Evolutionary conservation across 495 filamentous ascomycete species (phyloP).

Genomic region (Xylaria curta): DNA sequence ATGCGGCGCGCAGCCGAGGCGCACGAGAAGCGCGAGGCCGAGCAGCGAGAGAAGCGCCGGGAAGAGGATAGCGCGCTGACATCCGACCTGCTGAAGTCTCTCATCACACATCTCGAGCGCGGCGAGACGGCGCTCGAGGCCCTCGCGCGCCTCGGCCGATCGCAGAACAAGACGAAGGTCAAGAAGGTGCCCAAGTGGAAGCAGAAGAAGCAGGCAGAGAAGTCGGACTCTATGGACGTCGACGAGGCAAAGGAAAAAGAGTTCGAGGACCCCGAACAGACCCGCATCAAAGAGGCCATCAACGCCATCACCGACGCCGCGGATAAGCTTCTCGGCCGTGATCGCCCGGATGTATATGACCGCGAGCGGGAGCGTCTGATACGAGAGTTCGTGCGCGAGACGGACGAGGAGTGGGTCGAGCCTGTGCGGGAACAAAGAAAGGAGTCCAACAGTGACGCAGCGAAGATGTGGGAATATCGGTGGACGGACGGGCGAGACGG

Average conservation of each 20-base stretch:
- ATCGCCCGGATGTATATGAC: slow-evolving; percentile 88
- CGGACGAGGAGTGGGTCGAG: slow-evolving; percentile 91
- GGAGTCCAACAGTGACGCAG: slow-evolving; percentile 30
- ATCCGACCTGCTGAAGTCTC: slow-evolving; percentile 70
- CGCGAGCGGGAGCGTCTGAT: slow-evolving; percentile 82
- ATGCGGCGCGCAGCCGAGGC: slow-evolving; percentile 88
- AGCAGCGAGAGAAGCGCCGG: slow-evolving; percentile 68
- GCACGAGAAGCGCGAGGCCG: slow-evolving; percentile 82
- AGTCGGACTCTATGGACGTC: slow-evolving; percentile 70
- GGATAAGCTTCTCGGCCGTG: slow-evolving; percentile 80
- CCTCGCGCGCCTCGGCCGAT: slow-evolving; percentile 77
- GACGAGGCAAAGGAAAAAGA: slow-evolving; percentile 53
- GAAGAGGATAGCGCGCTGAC: slow-evolving; percentile 77
- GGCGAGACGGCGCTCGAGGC: slow-evolving; percentile 92
- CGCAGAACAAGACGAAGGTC: slow-evolving; percentile 61
- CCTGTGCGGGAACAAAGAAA: slow-evolving; percentile 41
- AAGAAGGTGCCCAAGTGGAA: slow-evolving; percentile 70
- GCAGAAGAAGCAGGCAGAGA: slow-evolving; percentile 62
- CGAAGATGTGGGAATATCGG: slow-evolving; percentile 83
- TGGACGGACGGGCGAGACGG: slow-evolving; percentile 91
- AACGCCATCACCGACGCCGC: slow-evolving; percentile 86
- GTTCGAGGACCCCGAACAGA: slow-evolving; percentile 73
- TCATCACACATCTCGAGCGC: slow-evolving; percentile 76
- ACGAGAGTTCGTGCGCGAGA: slow-evolving; percentile 83
- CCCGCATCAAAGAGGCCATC: slow-evolving; percentile 71